Conservation (phyloP, 75 land plant genomes). For the Cunninghamia lanceolata region DNA sequence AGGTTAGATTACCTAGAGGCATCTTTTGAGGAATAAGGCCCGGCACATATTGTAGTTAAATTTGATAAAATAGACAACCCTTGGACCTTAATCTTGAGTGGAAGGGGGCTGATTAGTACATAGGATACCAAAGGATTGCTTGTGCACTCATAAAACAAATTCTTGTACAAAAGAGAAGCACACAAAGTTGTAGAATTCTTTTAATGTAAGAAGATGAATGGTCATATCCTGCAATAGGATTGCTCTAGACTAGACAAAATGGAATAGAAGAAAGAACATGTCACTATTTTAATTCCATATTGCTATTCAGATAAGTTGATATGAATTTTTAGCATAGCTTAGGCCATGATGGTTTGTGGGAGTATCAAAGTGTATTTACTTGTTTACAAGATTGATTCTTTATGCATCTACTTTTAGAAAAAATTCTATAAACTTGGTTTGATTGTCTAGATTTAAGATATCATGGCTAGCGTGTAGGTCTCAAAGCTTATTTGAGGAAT, state of each 20-base stretch:
- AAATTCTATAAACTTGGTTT: too few relatives aligned
- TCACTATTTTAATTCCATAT: too few relatives aligned
- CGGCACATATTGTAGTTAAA: too few relatives aligned
- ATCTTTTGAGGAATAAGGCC: too few relatives aligned
- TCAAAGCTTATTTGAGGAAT: too few relatives aligned
- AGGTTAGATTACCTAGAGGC: too few relatives aligned
- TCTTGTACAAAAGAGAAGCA: background rate
- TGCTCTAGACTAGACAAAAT: too few relatives aligned
- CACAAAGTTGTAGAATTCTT: background rate
- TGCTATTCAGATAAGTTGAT: background rate
- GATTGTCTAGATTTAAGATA: too few relatives aligned
- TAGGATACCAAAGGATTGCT: background rate
- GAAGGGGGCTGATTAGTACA: background rate
- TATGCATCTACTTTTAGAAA: too few relatives aligned
- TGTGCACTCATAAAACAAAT: background rate
- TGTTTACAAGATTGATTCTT: background rate
- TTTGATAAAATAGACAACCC: too few relatives aligned
- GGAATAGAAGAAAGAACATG: background rate
- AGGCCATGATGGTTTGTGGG: background rate
- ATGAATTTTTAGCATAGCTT: background rate
- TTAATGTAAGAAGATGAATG: background rate
- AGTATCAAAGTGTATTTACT: background rate
- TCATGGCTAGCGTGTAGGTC: too few relatives aligned
- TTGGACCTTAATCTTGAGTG: too few relatives aligned
- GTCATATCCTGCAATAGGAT: background rate